Evolutionary conservation across 257 asterid species (phyloP), one percentile per base, ranked within the genome.

Genomic region (Solanum paucissectum): DNA sequence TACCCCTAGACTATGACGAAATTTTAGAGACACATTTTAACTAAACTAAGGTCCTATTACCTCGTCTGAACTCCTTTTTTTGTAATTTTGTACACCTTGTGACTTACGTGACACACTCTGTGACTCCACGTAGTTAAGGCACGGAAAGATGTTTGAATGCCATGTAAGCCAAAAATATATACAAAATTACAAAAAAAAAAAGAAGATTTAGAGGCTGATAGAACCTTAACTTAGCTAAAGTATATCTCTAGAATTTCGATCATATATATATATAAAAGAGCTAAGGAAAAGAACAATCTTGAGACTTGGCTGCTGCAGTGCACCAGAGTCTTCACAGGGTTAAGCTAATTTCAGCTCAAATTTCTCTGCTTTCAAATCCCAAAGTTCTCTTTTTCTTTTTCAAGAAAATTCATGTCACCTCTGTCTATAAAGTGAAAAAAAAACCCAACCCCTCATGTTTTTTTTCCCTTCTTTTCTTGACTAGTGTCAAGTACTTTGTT

Each of bases 301-400:
- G 16, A 37, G 38, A 27, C 62, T 71, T 60, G 42, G 49, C 44
- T 21, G 38, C 72, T 14, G 10, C 33, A 55, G 38, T 38, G 34
- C 38, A 60, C 27, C 27, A 79, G 21, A 38, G 84, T 42, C 38
- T 77, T 42, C 25, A 42, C 12, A 42, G 36, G 79, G 9, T 16
- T 71, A 2, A 38, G 42, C 25, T 72, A 49, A 81, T 37, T 20
- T 89, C 7, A 27, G 84, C 66, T 60, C 74, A 87, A 33, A 68
- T 33, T 29, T 46, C 7, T 68, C 82, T 86, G 86, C 38, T 9
- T 87, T 52, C 91, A 82, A 90, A 87, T 90, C 91, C 91, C 90
- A 87, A 89, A 87, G 90, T 81, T 8, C 83, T 87, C 90, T 69
- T 84, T 83, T 62, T 38, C 72, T 88, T 73, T 74, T 90, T 72